phyloP scores from a whole-genome alignment of 371 early-diverging fungal species.

The Umbelopsis sp. region DNA sequence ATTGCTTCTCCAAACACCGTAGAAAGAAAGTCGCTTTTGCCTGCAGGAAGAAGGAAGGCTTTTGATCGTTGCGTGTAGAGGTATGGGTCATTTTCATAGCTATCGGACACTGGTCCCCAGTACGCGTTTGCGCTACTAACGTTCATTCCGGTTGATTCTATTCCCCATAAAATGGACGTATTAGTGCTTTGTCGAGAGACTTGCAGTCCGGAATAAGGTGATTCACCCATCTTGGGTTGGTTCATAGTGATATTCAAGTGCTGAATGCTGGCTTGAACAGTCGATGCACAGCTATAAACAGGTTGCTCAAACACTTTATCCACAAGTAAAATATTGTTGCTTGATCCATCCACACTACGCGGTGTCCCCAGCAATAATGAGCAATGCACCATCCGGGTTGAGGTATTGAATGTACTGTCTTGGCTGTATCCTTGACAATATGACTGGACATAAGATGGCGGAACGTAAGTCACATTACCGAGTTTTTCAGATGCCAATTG shows the following conservation, averaged over 20 bases:
- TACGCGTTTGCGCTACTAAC: not conserved
- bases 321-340: not conserved
- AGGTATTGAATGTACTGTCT: not conserved
- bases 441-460: not conserved
- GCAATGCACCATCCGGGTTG: not conserved
- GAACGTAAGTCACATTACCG: not conserved
- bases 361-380: not conserved
- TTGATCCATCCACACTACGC: not conserved
- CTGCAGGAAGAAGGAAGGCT: not conserved
- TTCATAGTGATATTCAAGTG: not conserved
- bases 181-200: slow-evolving; percentile 3
- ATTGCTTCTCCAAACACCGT: not conserved
- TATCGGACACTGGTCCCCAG: not conserved
- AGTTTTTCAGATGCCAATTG: not conserved
- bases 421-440: slow-evolving; percentile 1
- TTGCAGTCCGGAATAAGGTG: not conserved
- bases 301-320: not conserved
- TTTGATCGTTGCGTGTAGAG: not conserved
- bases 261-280: slow-evolving; percentile 5
- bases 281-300: not conserved
- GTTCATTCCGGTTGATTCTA: not conserved
- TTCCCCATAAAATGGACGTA: not conserved
- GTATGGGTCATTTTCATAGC: not conserved
- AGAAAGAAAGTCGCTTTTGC: not conserved
- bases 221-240: not conserved